Evolutionary conservation across 1,284 basidiomycete genomes (phyloP).

Genomic region (Sanguinoderma infundibulare): DNA sequence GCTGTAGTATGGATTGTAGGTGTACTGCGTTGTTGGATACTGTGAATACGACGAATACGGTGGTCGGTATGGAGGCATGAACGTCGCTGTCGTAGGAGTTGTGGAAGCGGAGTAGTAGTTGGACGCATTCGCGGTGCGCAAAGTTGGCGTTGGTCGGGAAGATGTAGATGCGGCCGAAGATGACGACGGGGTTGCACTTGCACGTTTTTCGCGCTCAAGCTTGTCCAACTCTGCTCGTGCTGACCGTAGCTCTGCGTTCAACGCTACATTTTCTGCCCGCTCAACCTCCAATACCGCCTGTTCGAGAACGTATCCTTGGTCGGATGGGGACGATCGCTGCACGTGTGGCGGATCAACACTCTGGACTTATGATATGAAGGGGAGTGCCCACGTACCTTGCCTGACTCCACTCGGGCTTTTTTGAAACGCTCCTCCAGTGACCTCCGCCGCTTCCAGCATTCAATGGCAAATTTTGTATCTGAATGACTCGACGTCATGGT

Average conservation of each 20-base stretch:
- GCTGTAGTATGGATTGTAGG: constrained; percentile 31
- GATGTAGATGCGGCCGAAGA: constrained; percentile 19
- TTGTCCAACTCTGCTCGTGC: constrained; percentile 68
- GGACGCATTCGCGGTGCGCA: constrained; percentile 15
- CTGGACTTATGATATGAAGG: constrained; percentile 7
- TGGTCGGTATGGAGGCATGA: constrained; percentile 40
- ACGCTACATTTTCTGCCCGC: constrained; percentile 56
- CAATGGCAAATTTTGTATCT: constrained; percentile 71
- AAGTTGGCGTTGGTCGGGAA: constrained; percentile 20
- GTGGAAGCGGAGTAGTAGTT: constrained; percentile 27
- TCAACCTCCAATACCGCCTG: constrained; percentile 69
- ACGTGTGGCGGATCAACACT: constrained; percentile 7
- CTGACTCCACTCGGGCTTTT: constrained; percentile 53
- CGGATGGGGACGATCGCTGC: constrained; percentile 62
- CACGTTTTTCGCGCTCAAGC: constrained; percentile 66
- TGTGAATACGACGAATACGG: constrained; percentile 43
- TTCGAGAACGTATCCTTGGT: constrained; percentile 64
- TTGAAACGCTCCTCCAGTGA: constrained; percentile 61
- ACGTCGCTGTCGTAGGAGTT: constrained; percentile 27
- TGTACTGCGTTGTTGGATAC: constrained; percentile 31
- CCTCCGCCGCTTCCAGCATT: constrained; percentile 61
- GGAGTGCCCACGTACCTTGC: constrained; percentile 50
- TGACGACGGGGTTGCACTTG: constrained; percentile 26
- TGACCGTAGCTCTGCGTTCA: constrained; percentile 62
- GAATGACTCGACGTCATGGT: background rate